phyloP scores from a whole-genome alignment of 495 filamentous ascomycete genomes.

The Mytilinidion resinicola region DNA sequence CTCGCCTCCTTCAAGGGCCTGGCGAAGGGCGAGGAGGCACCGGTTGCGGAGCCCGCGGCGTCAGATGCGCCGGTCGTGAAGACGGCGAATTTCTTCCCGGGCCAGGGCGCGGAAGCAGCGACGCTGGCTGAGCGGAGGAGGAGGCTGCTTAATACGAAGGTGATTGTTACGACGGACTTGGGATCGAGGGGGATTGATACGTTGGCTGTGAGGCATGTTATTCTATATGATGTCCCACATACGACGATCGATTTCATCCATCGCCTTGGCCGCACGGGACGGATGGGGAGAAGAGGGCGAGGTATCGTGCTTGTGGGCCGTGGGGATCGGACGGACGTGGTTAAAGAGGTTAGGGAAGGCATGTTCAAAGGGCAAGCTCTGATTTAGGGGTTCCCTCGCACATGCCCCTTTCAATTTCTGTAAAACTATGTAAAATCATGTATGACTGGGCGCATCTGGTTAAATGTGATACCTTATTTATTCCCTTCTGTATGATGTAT shows the following conservation, averaged over 20 bases:
- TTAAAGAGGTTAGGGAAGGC: constrained; percentile 85
- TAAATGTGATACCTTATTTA: no score
- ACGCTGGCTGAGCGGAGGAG: constrained; percentile 22
- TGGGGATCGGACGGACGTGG: constrained; percentile 79
- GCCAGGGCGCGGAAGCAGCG: background rate
- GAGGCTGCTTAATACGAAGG: constrained; percentile 64
- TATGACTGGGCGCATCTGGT: no score
- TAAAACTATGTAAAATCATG: constrained; percentile 33
- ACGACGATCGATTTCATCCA: constrained; percentile 97
- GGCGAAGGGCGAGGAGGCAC: constrained; percentile 22
- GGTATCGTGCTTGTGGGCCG: constrained; percentile 87
- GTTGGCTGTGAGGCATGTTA: constrained; percentile 79
- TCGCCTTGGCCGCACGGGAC: constrained; percentile 79
- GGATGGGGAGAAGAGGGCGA: constrained; percentile 86
- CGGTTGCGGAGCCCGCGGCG: constrained; percentile 32
- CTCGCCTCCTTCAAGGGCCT: constrained; percentile 69
- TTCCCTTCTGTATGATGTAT: no score
- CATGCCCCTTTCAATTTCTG: no score
- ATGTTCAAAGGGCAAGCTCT: constrained; percentile 90
- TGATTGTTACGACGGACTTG: constrained; percentile 89
- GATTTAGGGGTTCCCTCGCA: no score
- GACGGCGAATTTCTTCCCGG: background rate
- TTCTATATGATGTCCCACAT: constrained; percentile 93
- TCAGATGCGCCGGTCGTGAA: background rate
- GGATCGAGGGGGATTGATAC: constrained; percentile 93